Evolutionary conservation across 2,329 filamentous ascomycete genomes (phyloP).

Genomic region (Fusarium nodosum): DNA sequence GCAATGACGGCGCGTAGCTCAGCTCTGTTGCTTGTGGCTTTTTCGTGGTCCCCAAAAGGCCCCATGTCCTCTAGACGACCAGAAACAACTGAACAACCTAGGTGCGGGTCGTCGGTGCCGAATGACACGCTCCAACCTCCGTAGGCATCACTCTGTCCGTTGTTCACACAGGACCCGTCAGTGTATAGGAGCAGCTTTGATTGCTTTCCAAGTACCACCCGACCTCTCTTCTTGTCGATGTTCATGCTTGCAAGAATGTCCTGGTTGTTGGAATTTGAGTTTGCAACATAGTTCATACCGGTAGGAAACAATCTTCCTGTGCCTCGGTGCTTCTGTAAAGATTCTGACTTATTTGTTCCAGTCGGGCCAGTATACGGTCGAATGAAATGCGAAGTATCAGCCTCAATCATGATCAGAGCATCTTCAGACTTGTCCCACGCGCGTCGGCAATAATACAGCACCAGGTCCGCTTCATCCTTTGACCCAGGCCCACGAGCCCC

Average conservation of each 20-base stretch:
- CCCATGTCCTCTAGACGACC: neutral
- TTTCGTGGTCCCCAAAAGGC: neutral
- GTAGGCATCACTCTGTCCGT: neutral
- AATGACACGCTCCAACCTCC: neutral
- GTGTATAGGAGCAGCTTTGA: neutral
- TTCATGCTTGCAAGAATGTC: fast-evolving
- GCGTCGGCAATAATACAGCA: neutral
- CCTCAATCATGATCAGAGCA: neutral
- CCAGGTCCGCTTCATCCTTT: neutral
- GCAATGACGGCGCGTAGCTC: neutral
- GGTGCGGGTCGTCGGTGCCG: fast-evolving
- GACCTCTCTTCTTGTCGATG: no score
- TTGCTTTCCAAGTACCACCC: neutral
- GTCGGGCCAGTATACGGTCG: fast-evolving
- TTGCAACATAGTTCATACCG: neutral
- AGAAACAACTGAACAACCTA: fast-evolving
- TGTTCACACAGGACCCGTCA: neutral
- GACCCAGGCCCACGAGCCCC: neutral
- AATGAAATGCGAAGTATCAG: neutral
- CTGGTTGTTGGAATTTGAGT: no score
- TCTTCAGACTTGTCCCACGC: neutral
- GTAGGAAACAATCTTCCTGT: neutral
- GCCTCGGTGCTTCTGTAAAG: neutral
- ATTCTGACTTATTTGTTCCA: fast-evolving
- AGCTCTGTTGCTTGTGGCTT: neutral